These are phyloP conservation scores for Elongisporangium undulatum DNA, from an alignment of 352 stramenopile genomes.

Conservation along the genomic window DNA sequence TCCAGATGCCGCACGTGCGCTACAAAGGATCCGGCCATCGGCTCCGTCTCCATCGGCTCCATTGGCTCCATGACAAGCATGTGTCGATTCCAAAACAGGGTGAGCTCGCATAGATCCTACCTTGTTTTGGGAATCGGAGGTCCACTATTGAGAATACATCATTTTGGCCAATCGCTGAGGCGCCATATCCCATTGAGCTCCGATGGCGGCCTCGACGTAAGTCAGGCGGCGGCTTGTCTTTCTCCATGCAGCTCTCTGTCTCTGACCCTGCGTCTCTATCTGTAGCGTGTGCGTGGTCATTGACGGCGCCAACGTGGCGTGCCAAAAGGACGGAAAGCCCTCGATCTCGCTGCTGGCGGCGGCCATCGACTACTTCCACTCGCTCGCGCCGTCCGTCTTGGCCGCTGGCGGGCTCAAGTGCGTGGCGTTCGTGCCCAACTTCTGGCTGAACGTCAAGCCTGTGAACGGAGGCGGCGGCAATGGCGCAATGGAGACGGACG, in stretches of 20 bases:
- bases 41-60: background rate
- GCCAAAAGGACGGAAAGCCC: conserved; percentile 47
- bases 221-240: background rate
- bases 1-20: conserved; percentile 42
- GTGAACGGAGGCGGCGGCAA: conserved; percentile 22
- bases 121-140: background rate
- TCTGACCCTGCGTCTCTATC: conserved; percentile 3
- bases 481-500: conserved; percentile 36
- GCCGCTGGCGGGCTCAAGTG: conserved; percentile 40
- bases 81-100: background rate
- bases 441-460: conserved; percentile 74
- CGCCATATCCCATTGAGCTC: background rate
- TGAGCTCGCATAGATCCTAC: background rate
- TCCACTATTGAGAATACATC: background rate
- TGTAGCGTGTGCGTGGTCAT: conserved; percentile 50
- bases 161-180: background rate
- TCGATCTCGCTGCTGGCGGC: conserved; percentile 54
- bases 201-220: conserved; percentile 1
- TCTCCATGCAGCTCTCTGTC: background rate
- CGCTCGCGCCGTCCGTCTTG: conserved; percentile 10
- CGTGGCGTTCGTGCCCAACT: conserved; percentile 76
- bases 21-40: conserved; percentile 6
- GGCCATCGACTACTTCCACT: conserved; percentile 61
- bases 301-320: conserved; percentile 74
- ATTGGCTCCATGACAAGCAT: background rate